Evolutionary conservation across 2,329 filamentous ascomycete species (phyloP), one percentile per base, ranked within the genome.

Genomic region (Colletotrichum sp.): DNA sequence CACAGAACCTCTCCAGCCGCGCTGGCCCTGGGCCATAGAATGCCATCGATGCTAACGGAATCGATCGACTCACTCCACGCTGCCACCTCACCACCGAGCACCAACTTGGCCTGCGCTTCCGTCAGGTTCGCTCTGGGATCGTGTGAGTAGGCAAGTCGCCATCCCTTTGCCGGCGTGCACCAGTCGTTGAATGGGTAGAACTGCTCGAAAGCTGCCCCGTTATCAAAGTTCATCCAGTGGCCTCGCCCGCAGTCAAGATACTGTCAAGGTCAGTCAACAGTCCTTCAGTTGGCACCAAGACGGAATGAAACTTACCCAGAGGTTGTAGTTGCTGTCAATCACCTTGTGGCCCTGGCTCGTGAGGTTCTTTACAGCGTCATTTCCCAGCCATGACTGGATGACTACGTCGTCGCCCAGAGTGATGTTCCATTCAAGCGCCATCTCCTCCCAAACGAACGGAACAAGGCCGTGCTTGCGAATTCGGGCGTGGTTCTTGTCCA

Each of bases 391-490:
- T 5, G 93, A 91, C 85, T 98, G 96, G 7, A 98, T 90, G 15
- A 98, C 88, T 1, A 94, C 92, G 80, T 96, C 92, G 16, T 89
- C 83, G 4, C 92, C 92, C 7, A 98, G 86, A 0, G 90, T 94
- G 61, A 97, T 86, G 81, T 96, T 94, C 93, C 95, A 98, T 28
- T 92, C 88, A 12, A 94, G 87, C 2, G 95, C 87, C 89, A 97
- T 95, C 84, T 98, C 96, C 83, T 98, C 95, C 96, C 96, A 98
- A 1, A 96, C 94, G 26, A 98, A 87, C 0, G 95, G 95, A 7
- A 89, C 90, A 67, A 98, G 85, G 6, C 93, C 93, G 7, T 90
- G 88, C 59, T 89, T 85, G 61, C 91, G 87, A 55, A 97, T 88
- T 61, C 92, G 91, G 34, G 85, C 87, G 83, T 96, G 94, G 80